These are phyloP conservation scores for Exophiala viscosa DNA, from an alignment of 2,329 filamentous ascomycete genomes.

Conservation along the genomic window DNA sequence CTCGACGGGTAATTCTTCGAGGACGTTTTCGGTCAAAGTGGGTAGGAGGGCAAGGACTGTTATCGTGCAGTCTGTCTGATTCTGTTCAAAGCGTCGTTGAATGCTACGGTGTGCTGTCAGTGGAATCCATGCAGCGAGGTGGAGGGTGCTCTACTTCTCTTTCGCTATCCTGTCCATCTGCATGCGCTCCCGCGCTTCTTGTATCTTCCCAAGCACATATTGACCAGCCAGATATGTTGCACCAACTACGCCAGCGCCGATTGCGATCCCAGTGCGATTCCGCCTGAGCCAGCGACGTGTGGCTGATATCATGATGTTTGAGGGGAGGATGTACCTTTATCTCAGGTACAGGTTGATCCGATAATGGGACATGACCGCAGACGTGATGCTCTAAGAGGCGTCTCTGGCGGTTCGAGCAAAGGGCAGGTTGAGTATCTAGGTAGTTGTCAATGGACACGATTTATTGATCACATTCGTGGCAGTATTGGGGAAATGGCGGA, in stretches of 20 bases:
- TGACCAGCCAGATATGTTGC: slow-evolving; percentile 88
- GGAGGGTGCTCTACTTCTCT: slow-evolving; percentile 69
- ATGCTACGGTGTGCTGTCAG: slow-evolving; percentile 56
- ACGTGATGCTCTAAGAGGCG: neutral
- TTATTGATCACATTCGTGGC: slow-evolving; percentile 7
- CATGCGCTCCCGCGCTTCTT: slow-evolving; percentile 92
- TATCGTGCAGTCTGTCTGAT: slow-evolving; percentile 97
- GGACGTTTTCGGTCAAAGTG: slow-evolving; percentile 82
- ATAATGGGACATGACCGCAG: slow-evolving; percentile 22
- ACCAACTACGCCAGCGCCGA: slow-evolving; percentile 82
- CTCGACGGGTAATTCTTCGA: slow-evolving; percentile 85
- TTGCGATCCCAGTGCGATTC: slow-evolving; percentile 83
- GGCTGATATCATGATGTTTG: slow-evolving; percentile 61
- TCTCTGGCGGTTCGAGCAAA: slow-evolving; percentile 3
- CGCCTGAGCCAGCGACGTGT: slow-evolving; percentile 87
- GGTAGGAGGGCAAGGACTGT: slow-evolving; percentile 94
- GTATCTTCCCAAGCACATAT: slow-evolving; percentile 87
- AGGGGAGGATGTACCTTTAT: slow-evolving; percentile 38
- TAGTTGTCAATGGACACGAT: slow-evolving; percentile 2
- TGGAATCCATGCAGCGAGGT: neutral
- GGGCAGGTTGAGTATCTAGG: slow-evolving; percentile 1
- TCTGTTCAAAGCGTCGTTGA: slow-evolving; percentile 93
- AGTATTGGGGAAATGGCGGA: neutral
- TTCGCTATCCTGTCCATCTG: slow-evolving; percentile 91
- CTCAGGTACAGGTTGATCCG: slow-evolving; percentile 15